Evolutionary conservation across 1,139 yeast genomes (phyloP).

Genomic region (Sugiyamaella japonica): DNA sequence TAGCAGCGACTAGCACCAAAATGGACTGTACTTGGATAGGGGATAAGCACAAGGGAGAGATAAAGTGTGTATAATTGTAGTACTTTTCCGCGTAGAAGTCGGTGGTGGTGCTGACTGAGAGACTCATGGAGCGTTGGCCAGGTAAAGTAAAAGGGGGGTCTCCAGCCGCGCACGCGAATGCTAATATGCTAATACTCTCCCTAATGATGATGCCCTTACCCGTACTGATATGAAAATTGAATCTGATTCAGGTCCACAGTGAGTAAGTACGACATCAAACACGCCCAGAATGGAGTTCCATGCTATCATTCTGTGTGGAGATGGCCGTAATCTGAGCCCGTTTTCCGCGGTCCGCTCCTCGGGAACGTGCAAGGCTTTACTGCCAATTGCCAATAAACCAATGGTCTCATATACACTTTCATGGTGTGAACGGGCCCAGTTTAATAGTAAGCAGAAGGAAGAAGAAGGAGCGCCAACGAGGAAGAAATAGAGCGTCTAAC

Average conservation of each 20-base stretch:
- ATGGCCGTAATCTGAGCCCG: conserved; percentile 71
- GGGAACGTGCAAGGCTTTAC: conserved; percentile 75
- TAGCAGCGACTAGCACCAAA: neutral
- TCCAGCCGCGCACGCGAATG: too few species aligned
- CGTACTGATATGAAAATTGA: neutral
- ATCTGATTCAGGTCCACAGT: neutral
- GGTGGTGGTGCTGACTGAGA: conserved; percentile 2
- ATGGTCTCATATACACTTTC: conserved; percentile 84
- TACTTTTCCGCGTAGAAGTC: neutral
- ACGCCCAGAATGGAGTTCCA: conserved; percentile 77
- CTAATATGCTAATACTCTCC: too few species aligned
- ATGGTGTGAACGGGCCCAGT: conserved; percentile 83
- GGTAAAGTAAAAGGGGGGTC: too few species aligned
- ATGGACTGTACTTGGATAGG: too few species aligned
- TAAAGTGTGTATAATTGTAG: too few species aligned
- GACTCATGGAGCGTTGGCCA: neutral
- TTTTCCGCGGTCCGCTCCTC: conserved; percentile 55
- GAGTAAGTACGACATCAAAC: neutral
- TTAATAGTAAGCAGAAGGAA: conserved; percentile 27
- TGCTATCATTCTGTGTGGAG: conserved; percentile 86
- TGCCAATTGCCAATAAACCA: conserved; percentile 91
- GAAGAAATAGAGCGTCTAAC: neutral
- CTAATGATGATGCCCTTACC: neutral
- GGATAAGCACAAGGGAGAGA: too few species aligned
- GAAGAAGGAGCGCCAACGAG: conserved; percentile 1